Evolutionary conservation across 345 rosid genomes (phyloP).

Genomic region (Brassica rapa): DNA sequence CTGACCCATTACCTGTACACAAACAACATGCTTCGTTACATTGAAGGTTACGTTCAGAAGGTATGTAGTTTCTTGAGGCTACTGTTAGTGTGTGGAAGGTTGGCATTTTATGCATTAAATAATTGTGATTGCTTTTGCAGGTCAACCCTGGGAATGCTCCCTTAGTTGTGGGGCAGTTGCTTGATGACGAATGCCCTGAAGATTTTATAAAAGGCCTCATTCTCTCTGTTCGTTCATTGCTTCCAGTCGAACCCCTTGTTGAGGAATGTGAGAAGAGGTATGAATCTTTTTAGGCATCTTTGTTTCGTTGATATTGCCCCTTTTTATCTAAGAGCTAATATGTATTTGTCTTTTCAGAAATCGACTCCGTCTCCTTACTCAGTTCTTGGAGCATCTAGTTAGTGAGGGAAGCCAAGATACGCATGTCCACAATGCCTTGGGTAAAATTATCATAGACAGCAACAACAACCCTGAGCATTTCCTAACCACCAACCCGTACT

Average conservation of each 20-base stretch:
- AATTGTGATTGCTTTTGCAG: constrained; percentile 43
- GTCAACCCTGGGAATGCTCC: constrained; percentile 99
- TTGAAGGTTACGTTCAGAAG: constrained; percentile 99
- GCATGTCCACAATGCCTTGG: constrained; percentile 98
- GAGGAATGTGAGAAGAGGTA: constrained; percentile 91
- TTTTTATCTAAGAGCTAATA: constrained; percentile 25
- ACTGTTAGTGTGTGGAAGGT: background rate
- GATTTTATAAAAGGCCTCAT: constrained; percentile 98
- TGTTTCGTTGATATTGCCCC: constrained; percentile 11
- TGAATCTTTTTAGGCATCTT: constrained; percentile 14
- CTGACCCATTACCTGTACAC: constrained; percentile 96
- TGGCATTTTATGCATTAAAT: constrained; percentile 5
- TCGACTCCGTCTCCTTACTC: constrained; percentile 98
- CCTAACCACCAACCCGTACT: constrained; percentile 96
- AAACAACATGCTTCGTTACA: constrained; percentile 93
- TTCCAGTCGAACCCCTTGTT: constrained; percentile 88
- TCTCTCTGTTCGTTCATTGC: constrained; percentile 82
- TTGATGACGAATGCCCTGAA: constrained; percentile 99
- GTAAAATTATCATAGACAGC: constrained; percentile 98
- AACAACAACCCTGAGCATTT: constrained; percentile 99
- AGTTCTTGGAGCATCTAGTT: constrained; percentile 98
- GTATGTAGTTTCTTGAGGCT: constrained; percentile 43
- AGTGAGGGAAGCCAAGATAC: constrained; percentile 99
- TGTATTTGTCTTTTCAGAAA: constrained; percentile 59
- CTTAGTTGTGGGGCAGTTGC: constrained; percentile 89